Base-by-base conservation (phyloP, 371 early-diverging fungal species). In the Mortierella sp. region DNA sequence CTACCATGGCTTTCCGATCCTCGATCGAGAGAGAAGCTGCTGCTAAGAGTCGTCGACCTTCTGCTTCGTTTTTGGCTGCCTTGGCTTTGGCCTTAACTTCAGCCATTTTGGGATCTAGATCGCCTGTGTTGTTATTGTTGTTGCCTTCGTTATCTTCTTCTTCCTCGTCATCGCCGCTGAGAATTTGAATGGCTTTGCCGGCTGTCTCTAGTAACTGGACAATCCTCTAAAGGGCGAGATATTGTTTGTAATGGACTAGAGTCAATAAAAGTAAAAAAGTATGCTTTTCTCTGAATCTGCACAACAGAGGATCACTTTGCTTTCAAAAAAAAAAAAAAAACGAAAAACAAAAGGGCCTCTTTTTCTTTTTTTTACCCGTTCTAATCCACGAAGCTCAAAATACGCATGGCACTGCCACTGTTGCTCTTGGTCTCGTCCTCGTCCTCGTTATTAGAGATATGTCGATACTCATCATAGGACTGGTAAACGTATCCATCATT, bases 401-500 rank as follows among this genome's bases (percentile, higher is more conserved):
- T 75, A 46, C 68, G 59, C 15, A 71, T 75, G 7, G 76, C 76
- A 25, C 76, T 75, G 2, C 71, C 64, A 18, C 68, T 66, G n/a
- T 47, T 60, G 52, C 37, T 59, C 25, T 66, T 59, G 45, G 23
- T 25, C n/a, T 46, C 18, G 30, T 29, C 9, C 18, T 56, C 53
- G 3, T 52, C 43, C 21, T 64, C 55, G 5, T 46, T 26, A 18
- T 51, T 67, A 15, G 45, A 12, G 6, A 56, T 37, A 30, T 51
- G 57, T 14, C 62, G 29, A 23, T 63, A 57, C 11, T 66, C 64
- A 9, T 57, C 52, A 19, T 75, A 75, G 1, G 71, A 25, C 53
- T 75, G 76, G 53, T 75, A 75, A 44, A 75, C 66, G 47, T 70
- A 75, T 46, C 76, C 76, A 21, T 75, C 76, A 25, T 68, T 64